These are phyloP conservation scores for Sarocladium strictum DNA, from an alignment of 2,329 filamentous ascomycete species.

Conservation along the genomic window DNA sequence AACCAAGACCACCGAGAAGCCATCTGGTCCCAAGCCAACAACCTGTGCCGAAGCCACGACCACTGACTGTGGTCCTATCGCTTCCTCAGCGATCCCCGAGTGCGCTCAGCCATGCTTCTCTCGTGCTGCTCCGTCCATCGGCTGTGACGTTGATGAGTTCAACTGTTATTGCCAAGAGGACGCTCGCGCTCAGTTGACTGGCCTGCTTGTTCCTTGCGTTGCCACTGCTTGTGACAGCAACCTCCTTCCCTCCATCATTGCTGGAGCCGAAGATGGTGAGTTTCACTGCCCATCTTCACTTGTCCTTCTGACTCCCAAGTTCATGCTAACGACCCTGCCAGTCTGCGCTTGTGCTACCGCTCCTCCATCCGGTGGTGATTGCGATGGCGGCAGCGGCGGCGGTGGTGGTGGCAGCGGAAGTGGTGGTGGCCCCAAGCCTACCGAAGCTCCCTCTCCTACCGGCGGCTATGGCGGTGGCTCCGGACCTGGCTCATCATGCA, in stretches of 20 bases:
- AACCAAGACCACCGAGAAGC: not conserved
- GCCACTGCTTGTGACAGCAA: conserved; percentile 16
- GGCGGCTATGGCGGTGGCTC: not conserved
- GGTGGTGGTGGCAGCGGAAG: not conserved
- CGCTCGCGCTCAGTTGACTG: conserved; percentile 15
- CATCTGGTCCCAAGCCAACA: not conserved
- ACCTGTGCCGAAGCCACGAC: conserved; percentile 10
- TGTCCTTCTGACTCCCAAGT: no score
- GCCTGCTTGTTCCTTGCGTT: conserved; percentile 18
- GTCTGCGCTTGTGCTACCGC: conserved; percentile 12
- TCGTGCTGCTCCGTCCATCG: conserved; percentile 19
- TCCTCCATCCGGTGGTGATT: conserved; percentile 8
- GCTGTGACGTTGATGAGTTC: conserved; percentile 21
- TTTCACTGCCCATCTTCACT: no score
- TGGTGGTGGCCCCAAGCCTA: not conserved
- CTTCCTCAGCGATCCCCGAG: conserved; percentile 19
- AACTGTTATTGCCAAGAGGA: conserved; percentile 21
- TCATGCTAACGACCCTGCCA: not conserved
- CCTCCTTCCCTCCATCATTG: conserved; percentile 16
- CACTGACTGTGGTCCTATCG: conserved; percentile 20
- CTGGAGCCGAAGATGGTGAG: conserved; percentile 11
- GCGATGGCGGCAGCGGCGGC: conserved; percentile 12
- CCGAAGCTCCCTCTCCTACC: not conserved
- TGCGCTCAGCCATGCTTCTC: conserved; percentile 24
- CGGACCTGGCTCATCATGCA: not conserved